These are phyloP conservation scores for Corynascus novoguineensis DNA, from an alignment of 495 filamentous ascomycete genomes.

Conservation along the genomic window DNA sequence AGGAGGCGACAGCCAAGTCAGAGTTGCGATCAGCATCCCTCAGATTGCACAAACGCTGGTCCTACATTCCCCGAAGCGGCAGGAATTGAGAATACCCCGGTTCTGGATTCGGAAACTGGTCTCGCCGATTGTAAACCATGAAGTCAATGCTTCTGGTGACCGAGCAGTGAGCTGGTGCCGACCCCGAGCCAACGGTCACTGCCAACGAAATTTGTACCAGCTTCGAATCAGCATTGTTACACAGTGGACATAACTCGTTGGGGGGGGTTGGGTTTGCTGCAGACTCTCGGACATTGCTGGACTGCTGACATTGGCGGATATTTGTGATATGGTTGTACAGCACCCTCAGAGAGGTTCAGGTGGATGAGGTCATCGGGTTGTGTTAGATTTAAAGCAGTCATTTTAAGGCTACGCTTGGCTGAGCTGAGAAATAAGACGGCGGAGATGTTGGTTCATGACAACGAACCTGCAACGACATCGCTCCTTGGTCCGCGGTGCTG, in stretches of 20 bases:
- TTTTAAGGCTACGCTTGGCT: background rate
- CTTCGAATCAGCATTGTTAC: background rate
- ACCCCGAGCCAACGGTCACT: background rate
- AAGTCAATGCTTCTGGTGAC: background rate
- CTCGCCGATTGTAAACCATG: background rate
- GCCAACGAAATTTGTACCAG: background rate
- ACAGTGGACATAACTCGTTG: background rate
- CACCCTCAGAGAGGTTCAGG: background rate
- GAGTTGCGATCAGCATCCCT: background rate
- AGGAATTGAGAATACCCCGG: background rate
- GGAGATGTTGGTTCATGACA: background rate
- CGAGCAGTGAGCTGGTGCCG: background rate
- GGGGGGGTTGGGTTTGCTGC: background rate
- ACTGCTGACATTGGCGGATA: background rate
- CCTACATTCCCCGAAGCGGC: background rate
- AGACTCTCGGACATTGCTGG: background rate
- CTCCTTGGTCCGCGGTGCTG: constrained; percentile 14
- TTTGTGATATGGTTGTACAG: background rate
- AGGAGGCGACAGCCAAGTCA: background rate
- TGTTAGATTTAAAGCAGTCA: background rate
- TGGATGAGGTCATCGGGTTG: constrained; percentile 2
- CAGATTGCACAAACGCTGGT: background rate
- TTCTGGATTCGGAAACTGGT: background rate
- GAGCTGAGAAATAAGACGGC: background rate
- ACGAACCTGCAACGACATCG: background rate